Conservation (phyloP, 139 green algal genomes). For the Pleodorina starrii region DNA sequence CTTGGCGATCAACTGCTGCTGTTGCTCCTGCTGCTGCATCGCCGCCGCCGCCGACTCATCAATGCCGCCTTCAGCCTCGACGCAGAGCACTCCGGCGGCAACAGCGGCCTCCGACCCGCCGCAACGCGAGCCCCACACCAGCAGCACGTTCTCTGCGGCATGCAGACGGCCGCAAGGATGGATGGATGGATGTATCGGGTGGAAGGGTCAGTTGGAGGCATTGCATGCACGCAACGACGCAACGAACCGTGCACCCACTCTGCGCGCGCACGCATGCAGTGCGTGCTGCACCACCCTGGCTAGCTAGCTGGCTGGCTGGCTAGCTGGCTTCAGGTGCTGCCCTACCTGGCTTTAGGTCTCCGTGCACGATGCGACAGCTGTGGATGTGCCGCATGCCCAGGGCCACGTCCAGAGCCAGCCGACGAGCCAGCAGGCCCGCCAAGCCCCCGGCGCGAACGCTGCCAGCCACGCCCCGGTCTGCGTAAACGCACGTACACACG, state of each 20-base stretch:
- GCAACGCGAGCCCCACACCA: background rate
- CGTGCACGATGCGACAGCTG: constrained; percentile 12
- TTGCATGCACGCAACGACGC: background rate
- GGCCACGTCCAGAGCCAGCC: background rate
- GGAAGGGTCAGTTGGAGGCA: background rate
- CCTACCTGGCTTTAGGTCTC: background rate
- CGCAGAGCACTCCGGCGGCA: background rate
- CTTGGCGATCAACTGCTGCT: constrained; percentile 4
- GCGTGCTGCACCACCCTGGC: background rate
- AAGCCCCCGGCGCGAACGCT: background rate
- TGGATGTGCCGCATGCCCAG: constrained; percentile 25
- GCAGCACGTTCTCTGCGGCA: background rate
- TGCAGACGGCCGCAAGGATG: no score
- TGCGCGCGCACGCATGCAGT: background rate
- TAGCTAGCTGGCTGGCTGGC: background rate
- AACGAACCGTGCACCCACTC: background rate
- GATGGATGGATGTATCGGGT: no score
- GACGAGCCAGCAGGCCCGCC: background rate
- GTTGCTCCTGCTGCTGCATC: background rate
- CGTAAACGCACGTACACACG: background rate
- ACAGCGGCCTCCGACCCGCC: background rate
- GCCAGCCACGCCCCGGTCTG: constrained; percentile 12
- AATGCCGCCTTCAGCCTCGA: background rate
- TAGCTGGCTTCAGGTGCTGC: background rate
- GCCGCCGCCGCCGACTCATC: background rate